Base-by-base conservation (phyloP, 495 filamentous ascomycete genomes). In the Neurospora sp. region DNA sequence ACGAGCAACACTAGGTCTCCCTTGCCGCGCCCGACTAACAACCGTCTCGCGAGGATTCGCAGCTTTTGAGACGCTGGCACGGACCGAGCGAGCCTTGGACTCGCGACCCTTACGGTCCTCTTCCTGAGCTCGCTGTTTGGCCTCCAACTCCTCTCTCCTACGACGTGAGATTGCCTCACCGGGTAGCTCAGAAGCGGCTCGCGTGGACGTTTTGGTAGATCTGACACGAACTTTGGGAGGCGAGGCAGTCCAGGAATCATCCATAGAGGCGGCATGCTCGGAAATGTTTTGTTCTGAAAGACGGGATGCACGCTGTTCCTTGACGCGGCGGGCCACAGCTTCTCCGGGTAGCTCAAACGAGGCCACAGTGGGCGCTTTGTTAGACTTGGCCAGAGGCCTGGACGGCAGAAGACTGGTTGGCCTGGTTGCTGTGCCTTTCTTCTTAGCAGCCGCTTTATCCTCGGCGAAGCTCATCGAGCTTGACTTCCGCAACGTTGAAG, bases 331-430 rank as follows among this genome's bases (percentile, higher is more conserved):
- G 70, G 91, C 88, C 10, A 93, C 83, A 6, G 89, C 89, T 69
- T 93, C 91, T 37, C 91, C 91, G 4, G 91, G 90, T 5, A 94
- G 85, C 76, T 90, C 87, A 77, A 93, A 94, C 0, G 84, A 88
- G 7, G 92, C 79, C n/a, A 85, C 83, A 1, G 91, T 93, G 8
- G 86, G 86, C 31, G 86, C 82, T 74, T 91, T 93, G 37, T 79
- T 83, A 12, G 89, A 91, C 82, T 87, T 87, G 68, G 78, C 74
- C 31, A 77, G 73, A n/a, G 81, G 78, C 69, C 83, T 87, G 38
- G 85, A 85, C 18, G 82, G 83, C 18, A 84, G 76, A 7, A 86
- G 80, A 76, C 83, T 86, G 14, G 81, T 53, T 22, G 83, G 83
- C 12, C 83, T 76, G 35, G 78, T 81, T 8, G 74, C 75, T 22